These are phyloP conservation scores for Mortierella claussenii DNA, from an alignment of 192 early-diverging fungal species.

Conservation along the genomic window DNA sequence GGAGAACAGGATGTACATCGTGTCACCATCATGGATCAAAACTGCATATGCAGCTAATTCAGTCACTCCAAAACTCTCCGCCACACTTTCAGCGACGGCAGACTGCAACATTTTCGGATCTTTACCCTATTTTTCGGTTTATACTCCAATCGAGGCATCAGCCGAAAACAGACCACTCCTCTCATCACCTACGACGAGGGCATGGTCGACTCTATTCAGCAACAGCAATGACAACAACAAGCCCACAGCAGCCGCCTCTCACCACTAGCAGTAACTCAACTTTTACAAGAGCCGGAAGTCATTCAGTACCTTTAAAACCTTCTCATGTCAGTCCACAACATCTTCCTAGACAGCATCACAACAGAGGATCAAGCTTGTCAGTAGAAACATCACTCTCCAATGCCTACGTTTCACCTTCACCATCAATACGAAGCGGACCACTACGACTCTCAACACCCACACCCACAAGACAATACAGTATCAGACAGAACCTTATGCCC, in stretches of 20 bases:
- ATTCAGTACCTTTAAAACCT: too few species aligned
- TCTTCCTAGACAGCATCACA: too few species aligned
- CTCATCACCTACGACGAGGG: neutral
- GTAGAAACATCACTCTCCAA: too few species aligned
- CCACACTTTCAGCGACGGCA: neutral
- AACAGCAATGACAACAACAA: too few species aligned
- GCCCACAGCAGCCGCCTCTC: too few species aligned
- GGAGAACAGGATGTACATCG: conserved; percentile 10
- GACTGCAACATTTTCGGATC: conserved; percentile 36
- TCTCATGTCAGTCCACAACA: too few species aligned
- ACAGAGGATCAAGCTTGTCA: too few species aligned
- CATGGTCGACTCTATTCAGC: neutral
- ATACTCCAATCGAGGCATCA: conserved; percentile 24
- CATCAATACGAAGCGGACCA: too few species aligned
- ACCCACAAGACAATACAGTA: neutral
- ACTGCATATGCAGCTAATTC: neutral
- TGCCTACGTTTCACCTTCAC: too few species aligned
- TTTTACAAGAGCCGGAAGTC: too few species aligned
- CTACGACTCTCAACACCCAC: neutral
- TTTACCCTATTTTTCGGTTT: conserved; percentile 38
- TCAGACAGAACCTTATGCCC: conserved; percentile 24
- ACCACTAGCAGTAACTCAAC: too few species aligned
- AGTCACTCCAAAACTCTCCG: neutral
- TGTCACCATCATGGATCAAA: neutral
- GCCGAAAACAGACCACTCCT: neutral